Base-by-base conservation (phyloP, 805 yeast species). In the Cyberlindnera subsufficiens region DNA sequence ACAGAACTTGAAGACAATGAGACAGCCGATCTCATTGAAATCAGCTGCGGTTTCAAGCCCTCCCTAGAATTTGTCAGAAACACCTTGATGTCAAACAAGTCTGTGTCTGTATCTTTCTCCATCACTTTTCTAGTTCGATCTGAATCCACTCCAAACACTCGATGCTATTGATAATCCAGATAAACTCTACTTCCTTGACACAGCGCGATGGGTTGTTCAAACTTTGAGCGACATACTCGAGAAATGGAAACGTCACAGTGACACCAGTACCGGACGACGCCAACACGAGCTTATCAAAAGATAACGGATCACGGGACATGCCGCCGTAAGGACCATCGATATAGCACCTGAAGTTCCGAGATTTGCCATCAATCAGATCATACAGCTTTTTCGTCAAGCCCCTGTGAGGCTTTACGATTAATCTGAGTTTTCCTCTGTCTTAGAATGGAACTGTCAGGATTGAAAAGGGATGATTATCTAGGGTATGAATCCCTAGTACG, bases 311-410 rank as follows among this genome's bases (percentile, higher is more conserved):
- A 52, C 83, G 64, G 15, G 63, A 50, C 38, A 70, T 50, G 1
- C 81, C 82, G 16, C 83, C 82, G 46, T 75, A 77, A 4, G 83
- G 80, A 1, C 83, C 83, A 51, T 77, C 82, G 17, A 74, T 54
- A 43, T 47, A 68, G 1, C 73, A 71, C 30, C 59, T 60, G 39
- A 57, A 31, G 0, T 61, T 47, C n/a, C 52, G 49, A 14, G 52
- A 39, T 11, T 43, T 43, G 9, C 63, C 62, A 8, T 68, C 64
- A 5, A 56, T 20, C 18, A 52, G 42, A 10, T 54, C 38, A 43
- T 57, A 59, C 4, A 76, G 47, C 11, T 49, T 49, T 33, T 47
- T 59, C 1, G 83, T 77, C 36, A 76, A 56, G 0, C 83, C 83
- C 4, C 56, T 58, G 43, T 67, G 65, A 0, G 77, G 72, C 27